Base-by-base conservation (phyloP, 192 early-diverging fungal species). In the Pecoramyces ruminantium region DNA sequence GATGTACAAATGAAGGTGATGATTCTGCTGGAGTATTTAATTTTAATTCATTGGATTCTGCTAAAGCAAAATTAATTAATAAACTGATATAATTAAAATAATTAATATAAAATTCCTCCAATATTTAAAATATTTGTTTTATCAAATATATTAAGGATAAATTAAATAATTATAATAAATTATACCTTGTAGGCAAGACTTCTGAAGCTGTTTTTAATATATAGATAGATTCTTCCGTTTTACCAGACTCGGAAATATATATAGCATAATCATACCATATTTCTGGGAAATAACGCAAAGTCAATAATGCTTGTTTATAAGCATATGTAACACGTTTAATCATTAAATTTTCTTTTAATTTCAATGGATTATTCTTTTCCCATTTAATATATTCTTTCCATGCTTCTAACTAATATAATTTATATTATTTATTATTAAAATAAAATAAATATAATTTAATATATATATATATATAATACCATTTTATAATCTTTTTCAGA, bases 321-420 rank as follows among this genome's bases (percentile, higher is more conserved):
- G 93, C 93, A 86, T 93, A 96, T 2, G 90, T 84, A 0, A 98
- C 92, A 17, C 97, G 89, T 11, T 67, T 67, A 40, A 89, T 86
- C 13, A 89, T 85, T 25, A 96, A 79, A 8, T 81, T 82, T 0
- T 84, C 80, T 12, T 80, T 80, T 34, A 97, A 82, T 25, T 88
- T 87, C 40, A 99, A 84, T 27, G 97, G 97, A 82, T 99, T 96
- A 17, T 87, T 85, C 39, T 86, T 88, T 84, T 99, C 97, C 97
- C 97, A 99, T 79, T 89, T 87, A 81, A 99, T 93, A 84, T 93
- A 96, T 18, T 87, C 83, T 81, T 95, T 96, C 97, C 96, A 97
- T 14, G 91, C 87, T 21, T 88, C 86, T 39, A 95, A 84, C 87
- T 91, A 79, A 51, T 21, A 51, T n/a, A n/a, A n/a, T n/a, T n/a